Conservation (phyloP, 225 moss, liverwort and hornwort genomes). For the Anthoceros angustus region DNA sequence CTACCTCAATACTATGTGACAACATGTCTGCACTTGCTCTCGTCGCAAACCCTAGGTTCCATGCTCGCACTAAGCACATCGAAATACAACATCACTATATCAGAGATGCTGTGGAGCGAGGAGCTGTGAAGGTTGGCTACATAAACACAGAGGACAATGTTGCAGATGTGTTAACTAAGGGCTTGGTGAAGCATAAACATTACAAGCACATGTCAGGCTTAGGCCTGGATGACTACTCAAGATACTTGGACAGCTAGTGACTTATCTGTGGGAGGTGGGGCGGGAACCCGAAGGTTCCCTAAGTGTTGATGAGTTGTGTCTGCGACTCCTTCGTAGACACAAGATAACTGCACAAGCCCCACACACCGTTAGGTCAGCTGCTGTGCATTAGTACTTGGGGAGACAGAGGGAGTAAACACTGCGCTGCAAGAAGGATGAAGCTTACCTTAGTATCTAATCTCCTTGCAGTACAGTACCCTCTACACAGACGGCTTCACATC, state of each 20-base stretch:
- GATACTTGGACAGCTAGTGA: background rate
- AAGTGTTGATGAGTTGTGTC: background rate
- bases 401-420: background rate
- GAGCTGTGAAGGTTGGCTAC: background rate
- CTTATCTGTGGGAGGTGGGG: background rate
- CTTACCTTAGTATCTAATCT: background rate
- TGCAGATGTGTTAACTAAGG: background rate
- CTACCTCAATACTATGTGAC: background rate
- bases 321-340: background rate
- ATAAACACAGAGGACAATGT: background rate
- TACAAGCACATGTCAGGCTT: background rate
- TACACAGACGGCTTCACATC: no score
- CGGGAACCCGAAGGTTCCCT: conserved; percentile 1
- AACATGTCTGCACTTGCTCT: background rate
- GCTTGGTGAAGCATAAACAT: background rate
- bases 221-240: background rate
- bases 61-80: background rate
- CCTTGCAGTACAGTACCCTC: background rate
- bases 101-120: background rate
- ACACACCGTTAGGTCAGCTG: background rate
- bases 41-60: background rate
- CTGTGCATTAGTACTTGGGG: background rate
- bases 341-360: background rate
- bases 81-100: background rate
- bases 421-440: background rate